These are phyloP conservation scores for Amanita pseudoporphyria DNA, from an alignment of 768 basidiomycete species.

Conservation along the genomic window DNA sequence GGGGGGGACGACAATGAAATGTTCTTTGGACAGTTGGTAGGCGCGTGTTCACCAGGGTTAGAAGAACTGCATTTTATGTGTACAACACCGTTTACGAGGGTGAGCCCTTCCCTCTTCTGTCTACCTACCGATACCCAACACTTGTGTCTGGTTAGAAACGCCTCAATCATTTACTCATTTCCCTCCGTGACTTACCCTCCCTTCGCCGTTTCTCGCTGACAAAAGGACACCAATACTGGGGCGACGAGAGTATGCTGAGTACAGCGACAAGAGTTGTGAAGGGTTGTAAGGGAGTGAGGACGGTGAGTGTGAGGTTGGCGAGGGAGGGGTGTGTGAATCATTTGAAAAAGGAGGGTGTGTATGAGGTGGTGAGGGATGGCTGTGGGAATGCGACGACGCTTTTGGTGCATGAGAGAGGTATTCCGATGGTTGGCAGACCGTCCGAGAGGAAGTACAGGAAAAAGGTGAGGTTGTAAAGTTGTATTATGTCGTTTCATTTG, in stretches of 20 bases:
- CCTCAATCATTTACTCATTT: conserved; percentile 28
- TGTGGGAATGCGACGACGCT: conserved; percentile 8
- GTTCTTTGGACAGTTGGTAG: conserved; percentile 27
- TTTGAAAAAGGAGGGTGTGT: conserved; percentile 37
- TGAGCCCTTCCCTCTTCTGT: conserved; percentile 14
- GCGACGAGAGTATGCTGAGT: conserved; percentile 34
- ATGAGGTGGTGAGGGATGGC: conserved; percentile 16
- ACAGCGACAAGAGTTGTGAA: conserved; percentile 29
- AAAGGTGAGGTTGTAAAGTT: conserved; percentile 1
- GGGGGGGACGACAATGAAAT: conserved; percentile 4
- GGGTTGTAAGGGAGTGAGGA: conserved; percentile 23
- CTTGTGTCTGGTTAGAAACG: too few species aligned
- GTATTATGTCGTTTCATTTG: too few species aligned
- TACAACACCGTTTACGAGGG: conserved; percentile 34
- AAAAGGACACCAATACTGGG: conserved; percentile 34
- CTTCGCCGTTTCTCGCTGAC: conserved; percentile 38
- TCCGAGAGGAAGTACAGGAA: conserved; percentile 26
- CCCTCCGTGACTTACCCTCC: conserved; percentile 27
- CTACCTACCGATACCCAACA: background rate
- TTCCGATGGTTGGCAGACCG: conserved; percentile 29
- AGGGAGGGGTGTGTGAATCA: conserved; percentile 36
- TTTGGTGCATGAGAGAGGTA: conserved; percentile 25
- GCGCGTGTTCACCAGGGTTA: conserved; percentile 23
- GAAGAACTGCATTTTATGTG: conserved; percentile 45
- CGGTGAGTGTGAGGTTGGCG: conserved; percentile 40